phyloP scores from a whole-genome alignment of 345 rosid genomes.

The Isatis tinctoria region DNA sequence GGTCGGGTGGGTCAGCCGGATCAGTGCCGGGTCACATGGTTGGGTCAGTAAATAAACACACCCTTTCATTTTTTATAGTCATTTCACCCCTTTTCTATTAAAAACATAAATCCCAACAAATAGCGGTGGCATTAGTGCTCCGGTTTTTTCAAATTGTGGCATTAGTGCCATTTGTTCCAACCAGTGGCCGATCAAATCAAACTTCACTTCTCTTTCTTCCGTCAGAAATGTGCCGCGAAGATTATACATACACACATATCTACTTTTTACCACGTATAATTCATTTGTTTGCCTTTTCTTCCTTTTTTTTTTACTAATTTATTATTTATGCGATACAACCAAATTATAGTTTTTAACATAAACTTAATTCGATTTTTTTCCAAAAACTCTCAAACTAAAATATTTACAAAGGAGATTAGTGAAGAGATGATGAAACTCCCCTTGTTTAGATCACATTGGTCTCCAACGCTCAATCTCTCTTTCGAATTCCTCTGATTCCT shows the following conservation, averaged over 20 bases:
- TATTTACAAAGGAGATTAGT: background rate
- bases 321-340: background rate
- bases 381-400: background rate
- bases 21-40: too few species aligned
- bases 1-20: too few species aligned
- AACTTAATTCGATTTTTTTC: background rate
- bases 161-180: too few species aligned
- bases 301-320: background rate
- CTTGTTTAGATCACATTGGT: conserved; percentile 20
- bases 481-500: conserved; percentile 6
- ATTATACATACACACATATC: background rate
- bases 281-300: background rate
- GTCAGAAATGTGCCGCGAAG: background rate
- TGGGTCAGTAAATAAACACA: too few species aligned
- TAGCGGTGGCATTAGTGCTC: too few species aligned
- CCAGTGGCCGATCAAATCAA: background rate
- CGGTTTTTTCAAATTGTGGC: too few species aligned
- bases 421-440: background rate
- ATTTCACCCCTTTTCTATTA: too few species aligned
- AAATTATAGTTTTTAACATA: background rate
- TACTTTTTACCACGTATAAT: background rate
- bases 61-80: too few species aligned
- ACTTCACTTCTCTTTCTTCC: background rate
- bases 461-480: conserved; percentile 31
- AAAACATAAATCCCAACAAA: too few species aligned